Conservation (phyloP, 371 early-diverging fungal genomes). For the Mortierella sp. region DNA sequence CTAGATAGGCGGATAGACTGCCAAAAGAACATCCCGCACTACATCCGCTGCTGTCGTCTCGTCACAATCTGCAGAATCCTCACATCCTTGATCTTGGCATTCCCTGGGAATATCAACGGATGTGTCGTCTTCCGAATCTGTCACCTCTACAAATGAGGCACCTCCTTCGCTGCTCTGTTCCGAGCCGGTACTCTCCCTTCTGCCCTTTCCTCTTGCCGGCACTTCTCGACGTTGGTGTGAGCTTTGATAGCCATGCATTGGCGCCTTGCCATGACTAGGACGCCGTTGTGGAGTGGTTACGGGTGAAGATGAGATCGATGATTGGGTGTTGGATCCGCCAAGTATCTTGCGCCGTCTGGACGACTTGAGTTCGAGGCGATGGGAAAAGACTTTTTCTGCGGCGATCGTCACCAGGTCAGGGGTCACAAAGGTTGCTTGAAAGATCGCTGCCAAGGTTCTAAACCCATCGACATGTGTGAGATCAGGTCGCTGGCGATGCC, state of each 20-base stretch:
- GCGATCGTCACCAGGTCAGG: conserved; percentile 70
- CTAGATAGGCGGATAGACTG: conserved; percentile 38
- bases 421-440: conserved; percentile 65
- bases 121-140: conserved; percentile 32
- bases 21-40: conserved; percentile 30
- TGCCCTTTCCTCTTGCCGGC: not conserved
- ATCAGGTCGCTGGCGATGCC: no score
- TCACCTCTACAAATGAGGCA: conserved; percentile 26
- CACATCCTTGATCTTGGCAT: no score
- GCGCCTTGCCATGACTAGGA: conserved; percentile 6
- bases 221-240: not conserved
- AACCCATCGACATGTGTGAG: not conserved
- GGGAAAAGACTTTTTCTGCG: conserved; percentile 66
- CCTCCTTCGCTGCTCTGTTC: conserved; percentile 20
- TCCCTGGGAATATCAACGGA: no score
- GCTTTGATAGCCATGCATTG: conserved; percentile 3
- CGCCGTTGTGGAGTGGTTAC: not conserved
- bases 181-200: conserved; percentile 15
- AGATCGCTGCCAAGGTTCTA: conserved; percentile 65
- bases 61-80: not conserved
- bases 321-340: not conserved
- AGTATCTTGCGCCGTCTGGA: conserved; percentile 17
- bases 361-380: conserved; percentile 55
- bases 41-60: conserved; percentile 34
- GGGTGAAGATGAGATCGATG: conserved; percentile 5